Evolutionary conservation across 2,329 filamentous ascomycete genomes (phyloP).

Genomic region (Aspergillus pseudoterreus): DNA sequence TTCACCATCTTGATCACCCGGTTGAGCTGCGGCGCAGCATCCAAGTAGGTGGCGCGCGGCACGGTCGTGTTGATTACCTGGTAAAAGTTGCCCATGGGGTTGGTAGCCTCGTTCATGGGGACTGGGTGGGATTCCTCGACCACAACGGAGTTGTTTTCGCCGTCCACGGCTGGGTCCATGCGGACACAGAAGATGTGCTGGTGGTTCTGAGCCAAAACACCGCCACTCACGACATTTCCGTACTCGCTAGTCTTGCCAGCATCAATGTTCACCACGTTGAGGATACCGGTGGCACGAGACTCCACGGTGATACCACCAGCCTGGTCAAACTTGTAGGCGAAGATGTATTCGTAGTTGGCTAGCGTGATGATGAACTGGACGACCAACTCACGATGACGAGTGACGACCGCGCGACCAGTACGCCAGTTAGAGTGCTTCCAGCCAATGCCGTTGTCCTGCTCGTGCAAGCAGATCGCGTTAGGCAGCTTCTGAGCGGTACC

Average conservation of each 20-base stretch:
- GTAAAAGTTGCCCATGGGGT: constrained; percentile 54
- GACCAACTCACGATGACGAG: constrained; percentile 59
- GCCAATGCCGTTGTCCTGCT: constrained; percentile 62
- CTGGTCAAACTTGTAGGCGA: constrained; percentile 53
- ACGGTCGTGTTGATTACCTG: constrained; percentile 46
- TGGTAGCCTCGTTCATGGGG: constrained; percentile 49
- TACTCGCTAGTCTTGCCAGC: constrained; percentile 57
- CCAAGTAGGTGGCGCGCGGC: constrained; percentile 46
- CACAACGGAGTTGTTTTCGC: constrained; percentile 51
- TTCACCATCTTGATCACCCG: constrained; percentile 59
- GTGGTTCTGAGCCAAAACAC: constrained; percentile 65
- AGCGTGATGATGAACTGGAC: constrained; percentile 65
- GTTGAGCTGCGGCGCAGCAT: constrained; percentile 41
- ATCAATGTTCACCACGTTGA: constrained; percentile 63
- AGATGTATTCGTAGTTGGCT: constrained; percentile 44
- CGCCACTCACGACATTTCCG: constrained; percentile 63
- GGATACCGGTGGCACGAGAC: constrained; percentile 65
- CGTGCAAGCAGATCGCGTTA: constrained; percentile 63
- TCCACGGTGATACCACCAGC: constrained; percentile 62
- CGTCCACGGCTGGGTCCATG: constrained; percentile 59
- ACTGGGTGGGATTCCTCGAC: constrained; percentile 58
- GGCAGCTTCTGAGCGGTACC: constrained; percentile 56
- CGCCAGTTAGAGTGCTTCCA: constrained; percentile 69
- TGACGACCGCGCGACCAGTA: constrained; percentile 59
- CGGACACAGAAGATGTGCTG: constrained; percentile 71